These are phyloP conservation scores for Colletotrichum siamense DNA, from an alignment of 2,329 filamentous ascomycete genomes.

Conservation along the genomic window DNA sequence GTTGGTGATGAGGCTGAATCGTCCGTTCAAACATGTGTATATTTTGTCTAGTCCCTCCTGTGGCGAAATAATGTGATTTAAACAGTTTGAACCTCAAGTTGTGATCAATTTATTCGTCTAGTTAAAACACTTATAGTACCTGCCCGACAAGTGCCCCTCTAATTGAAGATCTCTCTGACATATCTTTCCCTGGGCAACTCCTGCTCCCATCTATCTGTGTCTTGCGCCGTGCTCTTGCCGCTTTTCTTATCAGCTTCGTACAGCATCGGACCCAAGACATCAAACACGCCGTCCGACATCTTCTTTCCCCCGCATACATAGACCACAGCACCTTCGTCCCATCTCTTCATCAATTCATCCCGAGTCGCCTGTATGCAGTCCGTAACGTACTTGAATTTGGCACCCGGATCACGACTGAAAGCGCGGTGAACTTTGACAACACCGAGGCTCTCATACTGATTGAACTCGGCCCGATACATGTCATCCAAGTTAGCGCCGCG, in stretches of 20 bases:
- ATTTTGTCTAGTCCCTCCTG: not conserved
- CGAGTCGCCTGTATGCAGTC: not conserved
- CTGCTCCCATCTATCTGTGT: not conserved
- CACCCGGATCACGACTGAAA: not conserved
- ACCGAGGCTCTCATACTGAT: not conserved
- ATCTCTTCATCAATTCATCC: not conserved
- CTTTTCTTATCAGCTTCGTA: not conserved
- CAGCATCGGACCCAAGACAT: not conserved
- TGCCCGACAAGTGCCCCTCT: not conserved
- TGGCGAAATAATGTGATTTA: accelerated
- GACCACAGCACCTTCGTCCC: not conserved
- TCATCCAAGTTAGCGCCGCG: not conserved
- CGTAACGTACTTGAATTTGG: not conserved
- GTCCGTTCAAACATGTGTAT: no score
- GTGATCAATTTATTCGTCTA: not conserved
- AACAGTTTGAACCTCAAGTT: not conserved
- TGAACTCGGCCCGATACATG: not conserved
- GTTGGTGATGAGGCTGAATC: no score
- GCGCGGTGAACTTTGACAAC: not conserved
- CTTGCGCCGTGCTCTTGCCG: not conserved
- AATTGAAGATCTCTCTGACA: not conserved
- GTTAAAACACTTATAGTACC: accelerated
- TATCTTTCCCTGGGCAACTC: not conserved
- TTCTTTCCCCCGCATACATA: not conserved
- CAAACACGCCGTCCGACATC: not conserved